These are phyloP conservation scores for Metschnikowia henanensis DNA, from an alignment of 805 yeast genomes.

Conservation along the genomic window DNA sequence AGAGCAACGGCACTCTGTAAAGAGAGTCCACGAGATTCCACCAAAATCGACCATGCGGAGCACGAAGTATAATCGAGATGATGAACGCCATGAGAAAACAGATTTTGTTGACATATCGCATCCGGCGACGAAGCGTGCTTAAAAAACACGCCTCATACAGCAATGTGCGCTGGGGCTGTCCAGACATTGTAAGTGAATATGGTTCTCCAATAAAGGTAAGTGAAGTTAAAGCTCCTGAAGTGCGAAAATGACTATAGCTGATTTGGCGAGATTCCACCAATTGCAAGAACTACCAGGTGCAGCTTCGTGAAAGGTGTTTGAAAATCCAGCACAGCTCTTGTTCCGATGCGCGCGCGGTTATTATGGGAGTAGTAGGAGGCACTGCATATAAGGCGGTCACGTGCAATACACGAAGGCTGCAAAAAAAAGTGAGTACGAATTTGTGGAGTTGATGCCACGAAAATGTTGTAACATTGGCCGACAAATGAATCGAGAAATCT, in stretches of 20 bases:
- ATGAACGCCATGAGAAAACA: slow-evolving; percentile 27
- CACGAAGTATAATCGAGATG: slow-evolving; percentile 23
- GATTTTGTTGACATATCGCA: slow-evolving; percentile 36
- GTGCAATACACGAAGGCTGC: neutral
- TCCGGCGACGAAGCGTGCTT: slow-evolving; percentile 33
- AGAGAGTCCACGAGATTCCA: slow-evolving; percentile 23
- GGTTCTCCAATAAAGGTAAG: neutral
- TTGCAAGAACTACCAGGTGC: too few relatives aligned
- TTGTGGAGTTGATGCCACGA: too few relatives aligned
- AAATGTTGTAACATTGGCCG: too few relatives aligned
- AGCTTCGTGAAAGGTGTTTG: too few relatives aligned
- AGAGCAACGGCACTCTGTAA: slow-evolving; percentile 32
- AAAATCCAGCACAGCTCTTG: too few relatives aligned
- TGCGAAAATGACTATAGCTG: too few relatives aligned
- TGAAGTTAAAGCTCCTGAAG: neutral
- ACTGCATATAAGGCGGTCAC: neutral
- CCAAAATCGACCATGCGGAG: slow-evolving; percentile 33
- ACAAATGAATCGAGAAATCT: too few relatives aligned
- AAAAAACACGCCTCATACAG: slow-evolving; percentile 27
- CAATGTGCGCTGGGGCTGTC: slow-evolving; percentile 7
- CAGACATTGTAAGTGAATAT: neutral
- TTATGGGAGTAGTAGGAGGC: neutral
- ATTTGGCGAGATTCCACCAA: too few relatives aligned
- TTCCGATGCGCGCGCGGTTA: neutral
- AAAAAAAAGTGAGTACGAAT: too few relatives aligned